Evolutionary conservation across 257 asterid species (phyloP), one percentile per base, ranked within the genome.

Genomic region (Voacanga thouarsii): DNA sequence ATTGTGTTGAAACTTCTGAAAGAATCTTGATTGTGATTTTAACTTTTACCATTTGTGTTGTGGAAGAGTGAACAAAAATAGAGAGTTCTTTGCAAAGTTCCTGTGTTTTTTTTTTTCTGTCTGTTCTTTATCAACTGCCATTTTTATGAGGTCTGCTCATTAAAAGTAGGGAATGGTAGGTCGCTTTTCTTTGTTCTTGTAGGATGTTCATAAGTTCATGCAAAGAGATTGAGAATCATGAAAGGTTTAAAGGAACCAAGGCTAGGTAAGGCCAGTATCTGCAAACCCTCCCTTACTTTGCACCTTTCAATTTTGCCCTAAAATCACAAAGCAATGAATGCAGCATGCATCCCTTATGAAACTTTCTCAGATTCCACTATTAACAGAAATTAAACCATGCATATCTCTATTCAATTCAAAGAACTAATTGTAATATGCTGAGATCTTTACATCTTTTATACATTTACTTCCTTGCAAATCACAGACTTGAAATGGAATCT

Each of bases 161-260:
- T 39, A 7, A 10, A 30, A 51, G 21, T 61, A 56, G 59, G 61
- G 74, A 28, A 67, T 41, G 30, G 49, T 64, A 4, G 21, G 33
- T 61, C 11, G 19, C 15, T 67, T 60, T n/a, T 24, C 33, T 74
- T 79, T 67, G 28, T 74, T 77, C 61, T 77, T 67, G 78, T 84
- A 93, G 98, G 87, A 93, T 93, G 97, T 93, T 91, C 87, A 87
- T 84, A 5, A 90, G 84, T 78, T 89, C 98, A 2, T 93, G 98
- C 90, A 91, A n/a, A 85, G 90, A 85, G 96, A 77, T 69, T 93
- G 79, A 86, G 98, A 87, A 93, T 93, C 89, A 92, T 93, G 97
- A 91, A 89, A 82, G 90, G 98, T 82, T 88, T 95, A 0, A 95
- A 93, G 65, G 97, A 96, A 59, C 86, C 91, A 9, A 97, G 97